Conservation (phyloP, 768 basidiomycete genomes). For the Kwoniella newhampshirensis region DNA sequence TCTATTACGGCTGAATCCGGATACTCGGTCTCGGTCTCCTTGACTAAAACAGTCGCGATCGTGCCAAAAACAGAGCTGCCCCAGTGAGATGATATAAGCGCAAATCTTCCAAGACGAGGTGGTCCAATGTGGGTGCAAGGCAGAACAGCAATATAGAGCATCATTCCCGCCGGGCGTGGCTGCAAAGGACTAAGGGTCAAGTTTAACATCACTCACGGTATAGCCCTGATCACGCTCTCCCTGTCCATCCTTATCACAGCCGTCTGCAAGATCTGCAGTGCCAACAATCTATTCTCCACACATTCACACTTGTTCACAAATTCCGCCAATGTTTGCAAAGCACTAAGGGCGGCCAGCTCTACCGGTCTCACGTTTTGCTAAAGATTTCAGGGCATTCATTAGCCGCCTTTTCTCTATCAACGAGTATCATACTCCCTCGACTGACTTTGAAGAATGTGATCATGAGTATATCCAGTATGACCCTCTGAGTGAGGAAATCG, state of each 20-base stretch:
- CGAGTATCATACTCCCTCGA: neutral
- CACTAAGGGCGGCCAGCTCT: slow-evolving; percentile 27
- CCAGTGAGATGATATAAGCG: neutral
- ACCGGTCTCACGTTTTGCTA: slow-evolving; percentile 33
- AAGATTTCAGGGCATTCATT: no score
- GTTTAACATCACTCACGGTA: slow-evolving; percentile 24
- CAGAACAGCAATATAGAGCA: no score
- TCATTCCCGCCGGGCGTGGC: no score
- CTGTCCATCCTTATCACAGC: slow-evolving; percentile 25
- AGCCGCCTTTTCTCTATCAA: no score
- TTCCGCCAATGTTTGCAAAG: slow-evolving; percentile 31
- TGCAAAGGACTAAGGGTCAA: no score
- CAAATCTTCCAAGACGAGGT: no score
- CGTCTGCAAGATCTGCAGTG: slow-evolving; percentile 30
- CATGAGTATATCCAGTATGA: slow-evolving; percentile 36
- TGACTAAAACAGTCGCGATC: slow-evolving; percentile 20
- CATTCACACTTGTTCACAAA: slow-evolving; percentile 20
- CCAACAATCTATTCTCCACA: slow-evolving; percentile 33
- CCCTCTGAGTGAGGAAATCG: slow-evolving; percentile 23
- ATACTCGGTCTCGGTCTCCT: slow-evolving; percentile 16
- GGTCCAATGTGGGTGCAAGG: no score
- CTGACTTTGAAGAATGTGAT: slow-evolving; percentile 41
- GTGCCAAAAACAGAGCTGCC: slow-evolving; percentile 17
- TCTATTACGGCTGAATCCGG: slow-evolving; percentile 28
- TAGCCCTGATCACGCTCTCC: slow-evolving; percentile 20